Percentiles rank a stretch among this genome's conserved stretches.
Evolutionary conservation across 768 basidiomycete genomes (phyloP).

Genomic region (Leccinum imitatum): DNA sequence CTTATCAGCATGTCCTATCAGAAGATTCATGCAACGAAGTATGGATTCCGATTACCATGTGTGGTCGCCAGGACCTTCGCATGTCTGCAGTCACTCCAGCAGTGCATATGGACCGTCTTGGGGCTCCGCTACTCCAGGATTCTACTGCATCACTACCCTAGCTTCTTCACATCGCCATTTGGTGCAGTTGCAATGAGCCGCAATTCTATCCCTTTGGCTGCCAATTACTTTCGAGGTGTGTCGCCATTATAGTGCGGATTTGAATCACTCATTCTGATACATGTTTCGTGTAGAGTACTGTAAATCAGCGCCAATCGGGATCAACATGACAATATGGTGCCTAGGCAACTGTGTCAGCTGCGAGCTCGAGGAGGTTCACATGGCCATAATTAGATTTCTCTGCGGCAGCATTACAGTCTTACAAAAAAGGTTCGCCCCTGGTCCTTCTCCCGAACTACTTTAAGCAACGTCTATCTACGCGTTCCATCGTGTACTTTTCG

Average conservation of each 20-base stretch:
- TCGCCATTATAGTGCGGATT: not conserved
- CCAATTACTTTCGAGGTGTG: not conserved
- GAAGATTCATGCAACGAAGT: not conserved
- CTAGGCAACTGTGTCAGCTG: slow-evolving; percentile 2
- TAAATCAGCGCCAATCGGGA: not conserved
- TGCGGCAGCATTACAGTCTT: not conserved
- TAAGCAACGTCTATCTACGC: slow-evolving; percentile 6
- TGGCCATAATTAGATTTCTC: not conserved
- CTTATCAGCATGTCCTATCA: not conserved
- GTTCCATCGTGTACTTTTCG: not conserved
- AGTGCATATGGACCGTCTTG: too few species aligned
- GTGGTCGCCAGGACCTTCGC: not conserved
- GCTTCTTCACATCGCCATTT: not conserved
- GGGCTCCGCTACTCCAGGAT: not conserved
- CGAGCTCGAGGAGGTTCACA: not conserved
- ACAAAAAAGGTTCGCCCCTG: not conserved
- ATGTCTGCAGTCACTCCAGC: not conserved
- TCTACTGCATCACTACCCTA: not conserved
- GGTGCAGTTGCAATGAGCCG: not conserved
- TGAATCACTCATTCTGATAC: not conserved
- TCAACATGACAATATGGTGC: not conserved
- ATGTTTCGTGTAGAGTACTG: slow-evolving; percentile 6
- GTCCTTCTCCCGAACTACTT: slow-evolving; percentile 2
- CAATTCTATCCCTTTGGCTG: not conserved
- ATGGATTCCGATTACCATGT: not conserved